Conservation (phyloP, 345 rosid genomes). For the Brassica carinata region DNA sequence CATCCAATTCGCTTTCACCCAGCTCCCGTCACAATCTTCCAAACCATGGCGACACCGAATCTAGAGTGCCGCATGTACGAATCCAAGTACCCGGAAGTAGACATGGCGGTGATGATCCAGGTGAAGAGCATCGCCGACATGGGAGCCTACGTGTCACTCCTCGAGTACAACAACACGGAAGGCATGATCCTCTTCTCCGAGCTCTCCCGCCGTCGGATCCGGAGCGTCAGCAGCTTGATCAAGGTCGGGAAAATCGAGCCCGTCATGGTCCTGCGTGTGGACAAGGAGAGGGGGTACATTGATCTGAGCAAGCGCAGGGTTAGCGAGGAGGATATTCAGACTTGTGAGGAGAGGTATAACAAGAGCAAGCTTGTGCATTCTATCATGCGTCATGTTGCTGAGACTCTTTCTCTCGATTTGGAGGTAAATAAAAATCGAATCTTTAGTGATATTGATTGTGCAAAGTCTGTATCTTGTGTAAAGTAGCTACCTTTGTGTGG, state of each 20-base stretch:
- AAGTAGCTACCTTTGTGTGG: neutral
- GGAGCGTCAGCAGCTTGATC: conserved; percentile 90
- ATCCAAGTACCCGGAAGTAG: conserved; percentile 88
- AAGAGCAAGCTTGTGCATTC: conserved; percentile 99
- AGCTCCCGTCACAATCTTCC: neutral
- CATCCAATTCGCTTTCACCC: neutral
- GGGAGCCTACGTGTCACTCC: conserved; percentile 95
- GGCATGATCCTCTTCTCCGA: conserved; percentile 98
- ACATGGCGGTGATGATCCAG: conserved; percentile 99
- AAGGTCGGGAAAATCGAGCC: conserved; percentile 98
- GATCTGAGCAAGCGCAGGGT: conserved; percentile 96
- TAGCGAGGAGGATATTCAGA: conserved; percentile 88
- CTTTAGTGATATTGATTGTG: neutral
- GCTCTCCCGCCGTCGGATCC: conserved; percentile 98
- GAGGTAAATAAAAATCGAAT: conserved; percentile 55
- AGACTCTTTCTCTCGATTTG: conserved; percentile 78
- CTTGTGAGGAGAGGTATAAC: conserved; percentile 95
- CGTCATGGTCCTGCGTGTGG: conserved; percentile 97
- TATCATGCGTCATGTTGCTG: conserved; percentile 97
- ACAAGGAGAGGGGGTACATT: conserved; percentile 94
- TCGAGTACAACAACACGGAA: conserved; percentile 96
- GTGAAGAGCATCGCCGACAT: conserved; percentile 95
- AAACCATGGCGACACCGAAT: conserved; percentile 65
- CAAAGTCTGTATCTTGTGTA: neutral
- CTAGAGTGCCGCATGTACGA: conserved; percentile 99